phyloP scores from a whole-genome alignment of 31 red algal species.

The Endocladia muricata region DNA sequence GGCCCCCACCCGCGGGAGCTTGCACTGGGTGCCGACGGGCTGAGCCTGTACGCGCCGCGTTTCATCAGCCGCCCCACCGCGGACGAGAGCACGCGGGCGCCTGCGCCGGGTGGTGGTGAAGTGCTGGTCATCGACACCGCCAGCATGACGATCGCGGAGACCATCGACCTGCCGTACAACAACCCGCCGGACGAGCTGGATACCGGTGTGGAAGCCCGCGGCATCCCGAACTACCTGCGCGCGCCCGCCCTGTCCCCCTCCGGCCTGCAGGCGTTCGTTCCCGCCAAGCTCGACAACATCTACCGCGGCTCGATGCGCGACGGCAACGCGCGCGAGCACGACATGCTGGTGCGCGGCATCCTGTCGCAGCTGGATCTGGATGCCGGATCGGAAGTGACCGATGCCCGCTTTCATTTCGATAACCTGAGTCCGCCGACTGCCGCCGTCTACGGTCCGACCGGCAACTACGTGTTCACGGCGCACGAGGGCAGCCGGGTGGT shows the following conservation, averaged over 20 bases:
- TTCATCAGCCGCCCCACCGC: neutral
- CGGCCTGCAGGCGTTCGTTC: neutral
- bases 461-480: too few species aligned
- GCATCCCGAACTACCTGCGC: neutral
- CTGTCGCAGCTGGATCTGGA: neutral
- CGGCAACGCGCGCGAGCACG: constrained; percentile 1
- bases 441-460: too few species aligned
- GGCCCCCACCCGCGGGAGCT: neutral
- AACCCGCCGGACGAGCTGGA: neutral
- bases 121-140: constrained; percentile 1
- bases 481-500: too few species aligned
- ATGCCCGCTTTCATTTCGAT: neutral
- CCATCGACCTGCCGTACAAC: neutral
- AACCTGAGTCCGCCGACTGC: too few species aligned
- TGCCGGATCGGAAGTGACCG: neutral
- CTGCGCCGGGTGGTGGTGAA: neutral
- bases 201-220: neutral
- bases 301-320: neutral
- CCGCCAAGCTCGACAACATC: neutral
- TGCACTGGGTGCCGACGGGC: neutral
- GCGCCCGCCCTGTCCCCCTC: neutral
- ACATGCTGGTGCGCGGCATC: neutral
- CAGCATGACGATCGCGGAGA: neutral
- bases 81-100: neutral
- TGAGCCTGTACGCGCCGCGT: neutral